phyloP scores from a whole-genome alignment of 257 asterid genomes.

The Verbena officinalis region DNA sequence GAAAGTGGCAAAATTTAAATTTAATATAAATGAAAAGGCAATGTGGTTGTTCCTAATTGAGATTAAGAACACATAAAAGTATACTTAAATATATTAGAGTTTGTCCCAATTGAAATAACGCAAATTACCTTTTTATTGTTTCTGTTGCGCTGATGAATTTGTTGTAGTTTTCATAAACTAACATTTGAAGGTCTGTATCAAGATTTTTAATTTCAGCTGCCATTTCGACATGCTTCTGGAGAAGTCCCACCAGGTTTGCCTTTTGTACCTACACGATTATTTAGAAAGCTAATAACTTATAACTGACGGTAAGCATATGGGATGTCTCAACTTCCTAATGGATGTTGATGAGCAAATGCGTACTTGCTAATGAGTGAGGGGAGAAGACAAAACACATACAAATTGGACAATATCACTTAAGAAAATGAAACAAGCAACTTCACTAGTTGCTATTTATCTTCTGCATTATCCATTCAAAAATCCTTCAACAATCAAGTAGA shows the following conservation, averaged over 20 bases:
- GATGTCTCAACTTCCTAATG: background rate
- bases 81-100: slow-evolving; percentile 6
- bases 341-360: background rate
- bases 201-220: slow-evolving; percentile 98
- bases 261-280: slow-evolving; percentile 73
- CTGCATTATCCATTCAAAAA: background rate
- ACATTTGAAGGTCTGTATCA: slow-evolving; percentile 97
- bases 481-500: background rate
- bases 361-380: background rate
- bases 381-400: slow-evolving; percentile 7
- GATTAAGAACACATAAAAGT: background rate
- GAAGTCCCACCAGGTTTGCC: slow-evolving; percentile 89
- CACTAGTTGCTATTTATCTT: background rate
- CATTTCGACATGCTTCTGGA: slow-evolving; percentile 97
- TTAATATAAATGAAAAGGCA: slow-evolving; percentile 9
- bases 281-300: background rate
- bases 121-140: slow-evolving; percentile 81
- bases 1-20: background rate
- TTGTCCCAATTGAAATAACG: slow-evolving; percentile 17
- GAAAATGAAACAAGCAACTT: slow-evolving; percentile 13
- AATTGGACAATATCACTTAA: background rate
- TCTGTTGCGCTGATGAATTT: slow-evolving; percentile 98
- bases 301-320: slow-evolving; percentile 18
- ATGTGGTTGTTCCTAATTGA: slow-evolving; percentile 19
- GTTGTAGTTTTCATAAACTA: slow-evolving; percentile 97